A percentile compares a stretch with the other conserved stretches of the same genome.
Conservation (phyloP, 1,284 basidiomycete species). For the Malassezia obtusa region DNA sequence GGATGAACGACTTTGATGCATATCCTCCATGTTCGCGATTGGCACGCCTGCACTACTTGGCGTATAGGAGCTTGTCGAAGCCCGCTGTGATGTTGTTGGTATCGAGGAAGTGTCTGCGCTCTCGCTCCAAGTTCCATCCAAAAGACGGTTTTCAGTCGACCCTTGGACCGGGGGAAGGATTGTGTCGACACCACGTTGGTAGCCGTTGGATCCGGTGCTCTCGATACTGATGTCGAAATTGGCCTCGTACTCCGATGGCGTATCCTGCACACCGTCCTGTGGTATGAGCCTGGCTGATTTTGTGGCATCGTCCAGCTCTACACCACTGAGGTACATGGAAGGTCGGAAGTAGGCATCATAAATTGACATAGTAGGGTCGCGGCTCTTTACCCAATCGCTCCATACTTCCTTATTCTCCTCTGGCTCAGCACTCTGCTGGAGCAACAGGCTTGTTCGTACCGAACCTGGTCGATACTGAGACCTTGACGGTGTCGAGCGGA, state of each 20-base stretch:
- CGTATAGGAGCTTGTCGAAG: not conserved
- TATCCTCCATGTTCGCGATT: not conserved
- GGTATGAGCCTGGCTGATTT: too few species aligned
- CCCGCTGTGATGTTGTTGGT: not conserved
- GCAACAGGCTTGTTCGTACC: not conserved
- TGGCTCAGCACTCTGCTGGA: not conserved
- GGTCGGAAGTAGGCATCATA: conserved; percentile 17
- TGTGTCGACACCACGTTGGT: conserved; percentile 31
- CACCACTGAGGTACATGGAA: not conserved
- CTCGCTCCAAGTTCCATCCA: not conserved
- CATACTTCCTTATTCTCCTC: not conserved
- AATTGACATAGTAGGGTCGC: conserved; percentile 11
- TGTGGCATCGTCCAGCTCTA: not conserved
- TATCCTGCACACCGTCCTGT: not conserved
- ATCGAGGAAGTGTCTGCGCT: not conserved
- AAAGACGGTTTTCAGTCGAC: conserved; percentile 5
- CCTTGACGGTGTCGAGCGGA: not conserved
- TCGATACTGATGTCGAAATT: not conserved
- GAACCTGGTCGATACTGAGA: not conserved
- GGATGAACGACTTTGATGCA: not conserved
- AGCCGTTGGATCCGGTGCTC: not conserved
- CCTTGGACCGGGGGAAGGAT: conserved; percentile 17
- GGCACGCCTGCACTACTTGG: not conserved
- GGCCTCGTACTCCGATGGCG: not conserved
- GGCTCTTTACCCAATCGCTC: not conserved